Percentiles rank a stretch among this genome's conserved stretches.
These are phyloP conservation scores for Colletotrichum sp. DNA, from an alignment of 2,329 filamentous ascomycete species.

Conservation along the genomic window DNA sequence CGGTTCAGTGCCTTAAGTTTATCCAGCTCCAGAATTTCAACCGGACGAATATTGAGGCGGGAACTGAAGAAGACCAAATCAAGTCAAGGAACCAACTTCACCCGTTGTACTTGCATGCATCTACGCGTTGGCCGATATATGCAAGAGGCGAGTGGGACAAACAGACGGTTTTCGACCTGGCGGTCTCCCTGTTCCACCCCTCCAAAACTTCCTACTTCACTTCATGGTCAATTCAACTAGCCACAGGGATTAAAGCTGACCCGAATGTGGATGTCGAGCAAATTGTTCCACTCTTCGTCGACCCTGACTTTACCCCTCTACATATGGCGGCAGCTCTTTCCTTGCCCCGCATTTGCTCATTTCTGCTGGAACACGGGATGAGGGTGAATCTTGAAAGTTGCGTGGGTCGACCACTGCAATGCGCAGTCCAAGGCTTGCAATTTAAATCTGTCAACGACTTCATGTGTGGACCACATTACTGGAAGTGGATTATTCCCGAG, in stretches of 20 bases:
- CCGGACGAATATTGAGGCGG: rapidly evolving
- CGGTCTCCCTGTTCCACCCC: not conserved
- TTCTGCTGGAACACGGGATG: rapidly evolving
- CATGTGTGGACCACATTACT: no score
- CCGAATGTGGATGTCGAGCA: not conserved
- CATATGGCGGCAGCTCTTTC: not conserved
- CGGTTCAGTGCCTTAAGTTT: not conserved
- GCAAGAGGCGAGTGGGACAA: not conserved
- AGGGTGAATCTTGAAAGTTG: not conserved
- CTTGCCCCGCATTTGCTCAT: not conserved
- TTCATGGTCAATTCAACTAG: not conserved
- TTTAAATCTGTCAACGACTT: no score
- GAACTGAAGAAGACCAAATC: not conserved
- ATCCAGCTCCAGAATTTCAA: not conserved
- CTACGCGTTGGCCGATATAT: not conserved
- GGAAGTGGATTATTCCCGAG: not conserved
- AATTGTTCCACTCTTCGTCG: rapidly evolving
- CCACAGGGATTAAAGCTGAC: no score
- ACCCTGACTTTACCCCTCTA: not conserved
- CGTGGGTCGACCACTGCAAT: not conserved
- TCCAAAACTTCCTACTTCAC: not conserved
- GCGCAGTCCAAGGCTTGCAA: not conserved
- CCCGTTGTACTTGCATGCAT: not conserved
- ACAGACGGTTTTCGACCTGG: not conserved
- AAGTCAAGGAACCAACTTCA: rapidly evolving